Evolutionary conservation across 352 stramenopile genomes (phyloP).

Genomic region (Phytophthora sansomeana): DNA sequence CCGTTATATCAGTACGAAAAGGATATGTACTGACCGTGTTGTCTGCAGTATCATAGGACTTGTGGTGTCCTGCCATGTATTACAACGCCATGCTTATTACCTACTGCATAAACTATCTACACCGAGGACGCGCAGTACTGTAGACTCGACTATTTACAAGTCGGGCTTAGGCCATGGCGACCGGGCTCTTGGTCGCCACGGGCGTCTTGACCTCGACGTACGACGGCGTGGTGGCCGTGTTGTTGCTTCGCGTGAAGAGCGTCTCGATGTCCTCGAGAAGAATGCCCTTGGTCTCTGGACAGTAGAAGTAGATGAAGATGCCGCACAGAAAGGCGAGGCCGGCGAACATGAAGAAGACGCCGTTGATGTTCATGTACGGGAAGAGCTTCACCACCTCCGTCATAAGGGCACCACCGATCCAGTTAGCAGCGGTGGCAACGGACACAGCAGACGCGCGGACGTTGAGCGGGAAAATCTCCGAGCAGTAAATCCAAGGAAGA

Average conservation of each 20-base stretch:
- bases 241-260: conserved; percentile 28
- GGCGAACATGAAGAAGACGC: conserved; percentile 38
- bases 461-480: conserved; percentile 61
- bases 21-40: no score
- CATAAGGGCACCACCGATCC: conserved; percentile 52
- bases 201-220: conserved; percentile 44
- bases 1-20: no score
- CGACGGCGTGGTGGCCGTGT: conserved; percentile 29
- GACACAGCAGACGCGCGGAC: conserved; percentile 55
- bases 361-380: conserved; percentile 39
- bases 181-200: conserved; percentile 15
- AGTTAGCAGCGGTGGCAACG: conserved; percentile 48
- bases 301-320: conserved; percentile 37
- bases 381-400: conserved; percentile 41
- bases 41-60: background rate
- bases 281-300: conserved; percentile 39
- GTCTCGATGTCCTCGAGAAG: conserved; percentile 40
- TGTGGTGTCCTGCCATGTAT: conserved; percentile 13
- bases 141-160: conserved; percentile 24
- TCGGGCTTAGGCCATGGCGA: conserved; percentile 26
- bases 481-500: conserved; percentile 61
- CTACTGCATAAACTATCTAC: conserved; percentile 17
- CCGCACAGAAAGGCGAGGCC: conserved; percentile 15
- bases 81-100: conserved; percentile 27
- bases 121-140: conserved; percentile 8